phyloP scores from a whole-genome alignment of 2,329 filamentous ascomycete genomes.

The Colletotrichum euphorbiae region DNA sequence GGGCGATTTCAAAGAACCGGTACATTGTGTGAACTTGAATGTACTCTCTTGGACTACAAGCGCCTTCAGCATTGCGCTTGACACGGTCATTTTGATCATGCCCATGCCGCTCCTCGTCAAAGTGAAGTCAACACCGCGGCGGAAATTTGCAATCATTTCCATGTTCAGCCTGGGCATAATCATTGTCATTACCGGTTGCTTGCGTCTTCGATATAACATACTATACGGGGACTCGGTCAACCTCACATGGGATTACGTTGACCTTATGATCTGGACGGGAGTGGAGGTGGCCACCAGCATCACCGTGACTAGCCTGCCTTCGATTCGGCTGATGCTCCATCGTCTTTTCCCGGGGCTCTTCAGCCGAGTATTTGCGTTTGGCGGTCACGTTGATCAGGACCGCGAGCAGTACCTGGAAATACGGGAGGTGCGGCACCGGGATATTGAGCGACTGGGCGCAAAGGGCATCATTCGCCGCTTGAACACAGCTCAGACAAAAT shows the following conservation, averaged over 20 bases:
- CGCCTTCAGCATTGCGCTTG: conserved; percentile 58
- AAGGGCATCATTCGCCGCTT: not conserved
- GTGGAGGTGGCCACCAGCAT: conserved; percentile 55
- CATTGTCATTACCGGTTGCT: conserved; percentile 49
- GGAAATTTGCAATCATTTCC: conserved; percentile 55
- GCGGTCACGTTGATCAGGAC: conserved; percentile 25
- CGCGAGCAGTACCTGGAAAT: conserved; percentile 19
- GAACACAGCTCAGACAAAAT: not conserved
- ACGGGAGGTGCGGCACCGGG: not conserved
- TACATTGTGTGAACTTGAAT: conserved; percentile 15
- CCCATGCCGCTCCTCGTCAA: conserved; percentile 55
- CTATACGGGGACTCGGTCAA: conserved; percentile 48
- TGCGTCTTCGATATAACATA: conserved; percentile 50
- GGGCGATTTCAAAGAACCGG: conserved; percentile 14
- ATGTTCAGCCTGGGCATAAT: conserved; percentile 59
- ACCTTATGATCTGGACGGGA: conserved; percentile 55
- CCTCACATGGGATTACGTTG: conserved; percentile 55
- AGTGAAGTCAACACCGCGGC: conserved; percentile 53
- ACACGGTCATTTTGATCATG: conserved; percentile 56
- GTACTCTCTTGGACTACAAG: conserved; percentile 16
- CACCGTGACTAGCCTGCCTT: conserved; percentile 54
- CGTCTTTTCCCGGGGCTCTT: conserved; percentile 21
- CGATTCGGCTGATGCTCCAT: conserved; percentile 49
- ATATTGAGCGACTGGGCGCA: not conserved
- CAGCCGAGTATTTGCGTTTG: conserved; percentile 17